Base-by-base conservation (phyloP, 106 monocot genomes). In the Amphibolis antarctica region DNA sequence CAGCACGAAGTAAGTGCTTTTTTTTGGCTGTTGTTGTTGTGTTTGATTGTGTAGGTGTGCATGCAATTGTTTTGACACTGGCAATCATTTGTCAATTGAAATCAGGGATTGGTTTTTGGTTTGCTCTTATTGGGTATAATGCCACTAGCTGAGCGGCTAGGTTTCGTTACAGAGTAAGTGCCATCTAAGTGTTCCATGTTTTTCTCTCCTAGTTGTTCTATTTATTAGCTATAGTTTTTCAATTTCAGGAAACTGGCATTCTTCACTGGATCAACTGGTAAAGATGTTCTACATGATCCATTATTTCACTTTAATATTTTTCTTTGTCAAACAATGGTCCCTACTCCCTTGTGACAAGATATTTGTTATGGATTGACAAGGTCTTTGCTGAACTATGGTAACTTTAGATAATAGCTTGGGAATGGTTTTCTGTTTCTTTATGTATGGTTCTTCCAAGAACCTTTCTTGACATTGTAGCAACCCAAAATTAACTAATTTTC, bases 81-180 rank as follows among this genome's bases (percentile, higher is more conserved):
- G 7, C 12, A 57, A 28, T 57, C 24, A 12, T 14, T 4, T 21
- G 4, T 36, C 19, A 61, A 61, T 20, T 61, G 12, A 6, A 44
- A 75, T 48, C 55, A 92, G 92, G 87, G 77, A 53, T 79, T 81
- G 75, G 92, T 92, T 49, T 92, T 92, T 77, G 46, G 79, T 28
- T 66, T 92, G 31, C 84, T 87, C 73, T 62, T 92, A 72, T 28
- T 92, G 65, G 92, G 87, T 13, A 82, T 92, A 29, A 79, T 84
- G 63, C 92, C 92, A 28, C 73, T 92, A 26, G 87, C 92, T 19
- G 92, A 92, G 77, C 79, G 92, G 46, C 70, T 92, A 70, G 84
- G 92, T 44, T 92, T 80, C 71, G 67, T 81, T 24, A 92, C 92
- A 9, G 87, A 87, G 92, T 87, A 77, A 69, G 82, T 54, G 20